Percentiles rank a stretch among this genome's conserved stretches.
Evolutionary conservation across 495 filamentous ascomycete species (phyloP).

Genomic region (Aspergillus asperescens): DNA sequence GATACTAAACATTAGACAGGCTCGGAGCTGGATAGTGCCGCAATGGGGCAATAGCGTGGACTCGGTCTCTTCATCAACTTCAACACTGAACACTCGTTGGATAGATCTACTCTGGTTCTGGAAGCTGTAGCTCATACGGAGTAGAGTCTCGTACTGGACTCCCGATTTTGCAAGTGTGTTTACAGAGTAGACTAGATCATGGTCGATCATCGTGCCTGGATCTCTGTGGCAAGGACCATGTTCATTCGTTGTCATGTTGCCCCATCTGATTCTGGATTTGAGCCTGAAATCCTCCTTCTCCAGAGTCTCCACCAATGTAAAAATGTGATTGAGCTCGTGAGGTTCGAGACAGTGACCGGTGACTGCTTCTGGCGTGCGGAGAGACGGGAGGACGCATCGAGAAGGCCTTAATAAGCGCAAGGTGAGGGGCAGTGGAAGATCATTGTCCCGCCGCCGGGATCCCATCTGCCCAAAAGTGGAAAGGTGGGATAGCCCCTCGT

Average conservation of each 20-base stretch:
- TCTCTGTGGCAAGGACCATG: background rate
- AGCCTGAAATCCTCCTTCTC: background rate
- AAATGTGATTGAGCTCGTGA: constrained; percentile 20
- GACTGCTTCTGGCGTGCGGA: constrained; percentile 19
- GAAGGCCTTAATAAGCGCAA: constrained; percentile 2
- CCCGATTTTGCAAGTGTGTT: background rate
- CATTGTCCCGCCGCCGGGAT: constrained; percentile 12
- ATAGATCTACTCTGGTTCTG: too few species aligned
- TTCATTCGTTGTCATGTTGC: background rate
- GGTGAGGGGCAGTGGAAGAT: constrained; percentile 15
- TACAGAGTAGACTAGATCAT: background rate
- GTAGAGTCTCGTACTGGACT: background rate
- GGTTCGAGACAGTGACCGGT: constrained; percentile 17
- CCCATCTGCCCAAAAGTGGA: constrained; percentile 13
- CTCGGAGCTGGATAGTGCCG: too few species aligned
- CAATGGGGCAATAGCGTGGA: too few species aligned
- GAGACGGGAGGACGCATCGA: background rate
- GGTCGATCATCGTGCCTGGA: background rate
- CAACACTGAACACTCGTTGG: too few species aligned
- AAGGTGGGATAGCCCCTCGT: constrained; percentile 18
- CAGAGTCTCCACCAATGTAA: constrained; percentile 11
- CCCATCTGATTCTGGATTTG: background rate
- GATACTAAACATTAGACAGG: too few species aligned
- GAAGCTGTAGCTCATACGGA: background rate
- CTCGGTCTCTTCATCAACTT: background rate